A percentile compares a stretch with the other conserved stretches of the same genome.
phyloP scores from a whole-genome alignment of 495 filamentous ascomycete species.

The Xylaria acuta region DNA sequence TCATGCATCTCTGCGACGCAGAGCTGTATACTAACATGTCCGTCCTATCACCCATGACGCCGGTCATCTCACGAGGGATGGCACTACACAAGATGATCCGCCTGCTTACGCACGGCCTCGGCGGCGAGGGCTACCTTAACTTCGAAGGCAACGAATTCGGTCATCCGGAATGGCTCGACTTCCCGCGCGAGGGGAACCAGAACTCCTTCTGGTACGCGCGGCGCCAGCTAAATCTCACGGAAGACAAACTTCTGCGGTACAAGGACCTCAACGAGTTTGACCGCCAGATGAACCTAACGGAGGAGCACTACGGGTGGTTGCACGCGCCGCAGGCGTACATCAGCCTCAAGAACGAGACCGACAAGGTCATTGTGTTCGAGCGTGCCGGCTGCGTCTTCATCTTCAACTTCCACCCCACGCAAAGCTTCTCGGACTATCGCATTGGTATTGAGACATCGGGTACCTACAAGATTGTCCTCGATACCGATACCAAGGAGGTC shows the following conservation, averaged over 20 bases:
- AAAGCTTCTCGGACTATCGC: constrained; percentile 90
- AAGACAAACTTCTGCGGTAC: constrained; percentile 86
- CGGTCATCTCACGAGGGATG: constrained; percentile 89
- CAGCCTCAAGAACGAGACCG: constrained; percentile 88
- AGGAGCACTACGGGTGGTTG: constrained; percentile 92
- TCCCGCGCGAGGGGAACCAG: constrained; percentile 90
- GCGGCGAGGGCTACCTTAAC: constrained; percentile 97
- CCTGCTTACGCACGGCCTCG: constrained; percentile 89
- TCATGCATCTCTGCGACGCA: constrained; percentile 98
- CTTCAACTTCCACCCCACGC: constrained; percentile 93
- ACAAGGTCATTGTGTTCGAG: constrained; percentile 97
- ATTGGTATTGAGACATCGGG: constrained; percentile 84
- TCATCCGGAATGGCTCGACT: constrained; percentile 99
- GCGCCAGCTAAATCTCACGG: constrained; percentile 90
- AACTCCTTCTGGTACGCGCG: constrained; percentile 98
- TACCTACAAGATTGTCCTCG: constrained; percentile 87
- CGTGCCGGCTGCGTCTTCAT: constrained; percentile 88
- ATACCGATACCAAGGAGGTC: constrained; percentile 76
- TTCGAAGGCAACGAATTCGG: constrained; percentile 99
- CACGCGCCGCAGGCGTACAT: constrained; percentile 87
- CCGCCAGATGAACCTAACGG: constrained; percentile 83
- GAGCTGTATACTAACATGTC: constrained; percentile 99
- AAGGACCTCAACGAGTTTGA: constrained; percentile 95
- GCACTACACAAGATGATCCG: constrained; percentile 96
- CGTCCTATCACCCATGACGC: constrained; percentile 77